Percentiles rank a stretch among this genome's conserved stretches.
phyloP scores from a whole-genome alignment of 2,329 filamentous ascomycete genomes.

The Verticillium longisporum region DNA sequence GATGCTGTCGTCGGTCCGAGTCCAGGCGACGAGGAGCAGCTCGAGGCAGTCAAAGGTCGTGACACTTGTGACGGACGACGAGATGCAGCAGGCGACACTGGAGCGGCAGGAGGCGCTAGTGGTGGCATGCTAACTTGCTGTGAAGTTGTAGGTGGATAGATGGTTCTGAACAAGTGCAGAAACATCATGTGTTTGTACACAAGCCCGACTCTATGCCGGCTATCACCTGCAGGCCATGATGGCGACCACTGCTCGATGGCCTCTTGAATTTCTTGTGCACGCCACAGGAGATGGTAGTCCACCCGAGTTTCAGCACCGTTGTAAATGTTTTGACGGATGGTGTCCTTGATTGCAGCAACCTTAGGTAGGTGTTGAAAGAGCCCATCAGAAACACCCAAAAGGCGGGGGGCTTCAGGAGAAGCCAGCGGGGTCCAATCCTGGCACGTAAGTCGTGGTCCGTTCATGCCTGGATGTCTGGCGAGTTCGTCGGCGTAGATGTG shows the following conservation, averaged over 20 bases:
- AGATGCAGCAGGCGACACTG: constrained; percentile 6
- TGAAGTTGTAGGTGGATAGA: constrained; percentile 42
- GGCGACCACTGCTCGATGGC: constrained; percentile 71
- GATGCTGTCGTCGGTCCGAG: constrained; percentile 11
- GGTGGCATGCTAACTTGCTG: constrained; percentile 2
- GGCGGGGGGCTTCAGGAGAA: constrained; percentile 41
- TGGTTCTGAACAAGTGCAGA: constrained; percentile 56
- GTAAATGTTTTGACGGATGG: constrained; percentile 61
- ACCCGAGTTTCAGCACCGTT: constrained; percentile 58
- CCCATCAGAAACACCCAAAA: constrained; percentile 77
- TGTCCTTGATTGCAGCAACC: constrained; percentile 71
- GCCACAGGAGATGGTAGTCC: constrained; percentile 65
- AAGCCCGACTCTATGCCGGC: constrained; percentile 46
- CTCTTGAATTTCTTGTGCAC: constrained; percentile 68
- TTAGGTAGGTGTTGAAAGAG: constrained; percentile 72
- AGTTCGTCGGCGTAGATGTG: constrained; percentile 64
- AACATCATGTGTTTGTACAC: constrained; percentile 62
- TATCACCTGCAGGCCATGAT: constrained; percentile 49
- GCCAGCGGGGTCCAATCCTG: constrained; percentile 35
- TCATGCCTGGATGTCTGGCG: constrained; percentile 38
- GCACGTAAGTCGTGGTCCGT: constrained; percentile 28
- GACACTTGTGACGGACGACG: constrained; percentile 12
- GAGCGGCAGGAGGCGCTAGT: constrained; percentile 9
- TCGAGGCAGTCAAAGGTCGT: constrained; percentile 15
- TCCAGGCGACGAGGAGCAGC: constrained; percentile 26